Base-by-base conservation (phyloP, 78 protist genomes). In the Chrysochromulina parva region DNA sequence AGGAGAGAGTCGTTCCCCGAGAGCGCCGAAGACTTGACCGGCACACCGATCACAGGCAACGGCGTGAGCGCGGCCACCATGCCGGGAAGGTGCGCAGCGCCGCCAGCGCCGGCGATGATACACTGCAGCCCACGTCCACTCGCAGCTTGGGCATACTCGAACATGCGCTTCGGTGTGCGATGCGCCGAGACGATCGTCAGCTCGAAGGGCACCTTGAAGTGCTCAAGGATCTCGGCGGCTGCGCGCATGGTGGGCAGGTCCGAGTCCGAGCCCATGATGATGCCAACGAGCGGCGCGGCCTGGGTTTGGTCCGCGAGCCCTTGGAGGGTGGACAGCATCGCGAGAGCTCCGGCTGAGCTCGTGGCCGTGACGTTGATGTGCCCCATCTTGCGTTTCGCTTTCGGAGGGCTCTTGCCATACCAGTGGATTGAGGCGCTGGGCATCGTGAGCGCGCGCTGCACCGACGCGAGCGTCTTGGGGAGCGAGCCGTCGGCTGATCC, bases 251-350 rank as follows among this genome's bases (percentile, higher is more conserved):
- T 66, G 17, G 96, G 97, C 93, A 96, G 94, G 92, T 97, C 98
- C 6, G 97, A 95, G 92, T 97, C 97, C 86, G 95, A 91, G 66
- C 98, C 98, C 98, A 96, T 96, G 71, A 96, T 96, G 55, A 97
- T 81, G 28, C 97, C 96, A 38, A 97, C 98, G 16, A 93, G 52
- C 54, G 97, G 96, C 48, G 66, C 9, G 17, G 54, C 13, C 60
- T 0, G n/a, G 6, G 65, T 65, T 17, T 54, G 59, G 57, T 7
- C 84, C 58, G 22, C 6, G n/a, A 3, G 53, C 52, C n/a, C 78
- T 16, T 16, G 11, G 11, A 24, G 48, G 52, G 81, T 6, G 17
- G 47, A 4, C 20, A 47, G 54, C 55, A 38, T 4, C 55, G 6
- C 52, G 57, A 50, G 57, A 3, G 28, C 58, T 1, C 59, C n/a